phyloP scores from a whole-genome alignment of 2,329 filamentous ascomycete genomes.

The Penicillium sp. region DNA sequence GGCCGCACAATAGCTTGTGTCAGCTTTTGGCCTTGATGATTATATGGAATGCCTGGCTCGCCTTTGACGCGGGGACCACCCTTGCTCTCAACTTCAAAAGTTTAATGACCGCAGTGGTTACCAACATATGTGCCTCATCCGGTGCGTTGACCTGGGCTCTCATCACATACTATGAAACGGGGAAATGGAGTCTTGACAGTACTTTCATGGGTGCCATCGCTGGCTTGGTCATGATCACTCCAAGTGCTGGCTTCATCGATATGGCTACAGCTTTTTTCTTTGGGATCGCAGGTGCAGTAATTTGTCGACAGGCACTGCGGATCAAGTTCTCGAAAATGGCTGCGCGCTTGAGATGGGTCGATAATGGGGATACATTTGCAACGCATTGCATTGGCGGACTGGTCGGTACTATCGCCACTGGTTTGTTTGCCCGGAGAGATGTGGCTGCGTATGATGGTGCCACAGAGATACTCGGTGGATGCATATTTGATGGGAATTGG shows the following conservation, averaged over 20 bases:
- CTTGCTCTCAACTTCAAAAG: slow-evolving; percentile 55
- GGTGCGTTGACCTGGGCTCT: slow-evolving; percentile 54
- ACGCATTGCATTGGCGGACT: slow-evolving; percentile 59
- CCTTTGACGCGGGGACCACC: slow-evolving; percentile 56
- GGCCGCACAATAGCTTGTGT: slow-evolving; percentile 54
- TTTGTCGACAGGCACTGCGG: slow-evolving; percentile 56
- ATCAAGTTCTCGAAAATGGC: slow-evolving; percentile 58
- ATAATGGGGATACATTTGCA: slow-evolving; percentile 60
- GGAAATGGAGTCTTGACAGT: slow-evolving; percentile 53
- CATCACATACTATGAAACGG: slow-evolving; percentile 50
- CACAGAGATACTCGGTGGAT: slow-evolving; percentile 54
- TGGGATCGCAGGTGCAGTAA: slow-evolving; percentile 51
- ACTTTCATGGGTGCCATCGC: slow-evolving; percentile 59
- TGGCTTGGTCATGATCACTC: slow-evolving; percentile 58
- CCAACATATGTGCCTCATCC: slow-evolving; percentile 54
- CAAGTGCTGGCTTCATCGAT: slow-evolving; percentile 55
- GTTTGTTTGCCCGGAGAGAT: slow-evolving; percentile 55
- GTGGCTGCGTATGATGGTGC: slow-evolving; percentile 56
- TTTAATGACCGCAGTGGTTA: slow-evolving; percentile 55
- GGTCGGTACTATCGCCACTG: slow-evolving; percentile 55
- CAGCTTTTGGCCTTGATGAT: slow-evolving; percentile 55
- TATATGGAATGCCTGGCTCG: slow-evolving; percentile 58
- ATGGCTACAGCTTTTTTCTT: slow-evolving; percentile 55
- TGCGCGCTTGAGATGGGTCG: slow-evolving; percentile 55
- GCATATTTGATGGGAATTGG: slow-evolving; percentile 58